Evolutionary conservation across 805 yeast species (phyloP).

Genomic region (Blastobotrys terrestris): DNA sequence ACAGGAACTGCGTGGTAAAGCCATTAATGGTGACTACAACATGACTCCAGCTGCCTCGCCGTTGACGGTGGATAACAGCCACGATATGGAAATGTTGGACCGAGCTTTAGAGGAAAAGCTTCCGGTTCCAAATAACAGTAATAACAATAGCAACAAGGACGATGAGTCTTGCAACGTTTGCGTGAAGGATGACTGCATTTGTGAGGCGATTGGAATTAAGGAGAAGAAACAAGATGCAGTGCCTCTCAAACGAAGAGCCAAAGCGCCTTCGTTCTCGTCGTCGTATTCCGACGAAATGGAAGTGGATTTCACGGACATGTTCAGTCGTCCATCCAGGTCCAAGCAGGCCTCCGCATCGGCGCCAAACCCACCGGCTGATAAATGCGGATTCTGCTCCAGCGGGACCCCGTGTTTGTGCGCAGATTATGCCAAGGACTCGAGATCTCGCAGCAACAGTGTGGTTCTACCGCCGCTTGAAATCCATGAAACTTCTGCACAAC

Average conservation of each 20-base stretch:
- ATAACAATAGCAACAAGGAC: background rate
- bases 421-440: conserved; percentile 35
- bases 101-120: conserved; percentile 31
- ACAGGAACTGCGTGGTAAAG: background rate
- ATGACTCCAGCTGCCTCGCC: conserved; percentile 52
- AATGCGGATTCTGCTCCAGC: conserved; percentile 92
- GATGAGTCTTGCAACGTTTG: conserved; percentile 57
- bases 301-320: conserved; percentile 51
- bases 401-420: conserved; percentile 90
- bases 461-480: conserved; percentile 21
- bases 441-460: conserved; percentile 3
- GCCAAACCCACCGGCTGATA: conserved; percentile 38
- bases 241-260: background rate
- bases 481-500: conserved; percentile 9
- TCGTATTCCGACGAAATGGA: conserved; percentile 36
- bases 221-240: background rate
- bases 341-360: conserved; percentile 5
- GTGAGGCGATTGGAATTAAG: conserved; percentile 39
- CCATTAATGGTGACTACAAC: conserved; percentile 26
- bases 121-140: conserved; percentile 22
- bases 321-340: conserved; percentile 21
- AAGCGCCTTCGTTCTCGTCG: background rate
- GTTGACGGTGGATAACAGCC: conserved; percentile 1
- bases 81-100: conserved; percentile 26
- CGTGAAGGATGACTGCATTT: conserved; percentile 59